These are phyloP conservation scores for Bisporella sp. DNA, from an alignment of 2,329 filamentous ascomycete species.

Conservation along the genomic window DNA sequence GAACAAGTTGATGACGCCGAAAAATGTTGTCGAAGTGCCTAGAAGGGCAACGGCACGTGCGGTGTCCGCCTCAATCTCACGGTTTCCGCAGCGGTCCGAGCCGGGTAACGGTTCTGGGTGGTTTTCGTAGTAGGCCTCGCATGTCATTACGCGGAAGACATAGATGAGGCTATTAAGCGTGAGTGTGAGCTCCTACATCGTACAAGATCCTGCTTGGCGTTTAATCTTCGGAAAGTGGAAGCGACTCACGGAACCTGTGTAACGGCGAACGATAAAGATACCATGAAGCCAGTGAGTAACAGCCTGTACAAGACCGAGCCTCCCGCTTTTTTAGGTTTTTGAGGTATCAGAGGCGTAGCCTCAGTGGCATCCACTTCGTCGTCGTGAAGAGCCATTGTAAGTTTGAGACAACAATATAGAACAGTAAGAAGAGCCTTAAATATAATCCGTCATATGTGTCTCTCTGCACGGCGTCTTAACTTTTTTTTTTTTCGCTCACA, in stretches of 20 bases:
- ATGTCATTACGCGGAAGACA: conserved; percentile 66
- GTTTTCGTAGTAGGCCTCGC: conserved; percentile 58
- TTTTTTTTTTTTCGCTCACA: too few species aligned
- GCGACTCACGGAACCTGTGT: conserved; percentile 37
- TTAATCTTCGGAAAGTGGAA: background rate
- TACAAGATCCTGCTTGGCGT: background rate
- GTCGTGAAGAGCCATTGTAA: background rate
- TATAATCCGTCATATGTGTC: too few species aligned
- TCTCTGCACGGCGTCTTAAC: too few species aligned
- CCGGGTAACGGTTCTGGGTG: conserved; percentile 43
- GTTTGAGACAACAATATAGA: too few species aligned
- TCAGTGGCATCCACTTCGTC: conserved; percentile 16
- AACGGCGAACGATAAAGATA: conserved; percentile 43
- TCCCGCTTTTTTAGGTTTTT: conserved; percentile 9
- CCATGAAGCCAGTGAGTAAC: conserved; percentile 52
- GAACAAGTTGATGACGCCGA: conserved; percentile 61
- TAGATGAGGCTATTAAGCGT: conserved; percentile 38
- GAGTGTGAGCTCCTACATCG: background rate
- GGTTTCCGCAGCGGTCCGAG: conserved; percentile 50
- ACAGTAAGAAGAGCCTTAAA: too few species aligned
- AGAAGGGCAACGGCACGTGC: conserved; percentile 58
- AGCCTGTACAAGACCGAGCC: conserved; percentile 34
- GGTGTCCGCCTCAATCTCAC: conserved; percentile 57
- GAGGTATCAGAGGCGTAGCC: conserved; percentile 9
- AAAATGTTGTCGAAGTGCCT: conserved; percentile 60